Conservation (phyloP, 768 basidiomycete species). For the Guyanaporus albipodus region DNA sequence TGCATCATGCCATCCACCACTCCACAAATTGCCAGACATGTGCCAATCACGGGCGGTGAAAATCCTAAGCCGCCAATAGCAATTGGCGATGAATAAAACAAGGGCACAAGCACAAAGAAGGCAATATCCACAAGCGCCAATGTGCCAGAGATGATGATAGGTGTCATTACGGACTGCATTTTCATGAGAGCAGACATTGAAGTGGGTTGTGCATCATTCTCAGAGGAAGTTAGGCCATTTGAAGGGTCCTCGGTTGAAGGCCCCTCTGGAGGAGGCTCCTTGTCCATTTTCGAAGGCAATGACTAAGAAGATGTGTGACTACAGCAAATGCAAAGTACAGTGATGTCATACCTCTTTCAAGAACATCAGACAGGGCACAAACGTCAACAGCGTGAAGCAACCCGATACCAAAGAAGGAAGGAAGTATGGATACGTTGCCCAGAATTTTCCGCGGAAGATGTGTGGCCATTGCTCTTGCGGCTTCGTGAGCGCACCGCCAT, state of each 20-base stretch:
- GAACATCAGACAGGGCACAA: slow-evolving; percentile 15
- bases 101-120: slow-evolving; percentile 37
- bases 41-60: slow-evolving; percentile 39
- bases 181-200: slow-evolving; percentile 34
- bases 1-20: neutral
- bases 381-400: slow-evolving; percentile 4
- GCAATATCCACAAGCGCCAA: slow-evolving; percentile 43
- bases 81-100: slow-evolving; percentile 44
- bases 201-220: slow-evolving; percentile 6
- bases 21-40: slow-evolving; percentile 27
- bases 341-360: slow-evolving; percentile 31
- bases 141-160: slow-evolving; percentile 39
- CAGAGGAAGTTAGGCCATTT: neutral
- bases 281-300: slow-evolving; percentile 16
- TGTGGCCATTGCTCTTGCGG: slow-evolving; percentile 53
- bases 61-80: slow-evolving; percentile 42
- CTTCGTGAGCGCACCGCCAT: slow-evolving; percentile 52
- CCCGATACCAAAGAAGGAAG: slow-evolving; percentile 13
- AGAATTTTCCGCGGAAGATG: slow-evolving; percentile 37
- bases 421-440: neutral
- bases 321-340: neutral
- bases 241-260: neutral
- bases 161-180: slow-evolving; percentile 34
- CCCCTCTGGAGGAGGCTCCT: neutral
- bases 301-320: slow-evolving; percentile 17